Evolutionary conservation across 495 filamentous ascomycete genomes (phyloP).

Genomic region (Tetracladium setigerum): DNA sequence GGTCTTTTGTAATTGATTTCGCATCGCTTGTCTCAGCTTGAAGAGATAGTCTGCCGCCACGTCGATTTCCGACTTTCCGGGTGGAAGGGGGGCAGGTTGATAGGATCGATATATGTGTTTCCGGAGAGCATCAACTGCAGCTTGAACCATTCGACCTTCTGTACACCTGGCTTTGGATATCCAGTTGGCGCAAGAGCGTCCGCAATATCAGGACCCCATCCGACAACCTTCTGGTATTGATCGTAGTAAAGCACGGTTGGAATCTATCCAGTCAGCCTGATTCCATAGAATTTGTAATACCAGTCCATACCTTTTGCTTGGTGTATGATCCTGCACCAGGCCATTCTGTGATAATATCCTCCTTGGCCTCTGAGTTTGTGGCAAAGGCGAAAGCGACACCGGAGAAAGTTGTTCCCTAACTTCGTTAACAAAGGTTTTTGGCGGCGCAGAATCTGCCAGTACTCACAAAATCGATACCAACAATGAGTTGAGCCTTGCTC

Average conservation of each 20-base stretch:
- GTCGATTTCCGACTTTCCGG: conserved; percentile 71
- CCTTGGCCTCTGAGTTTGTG: conserved; percentile 70
- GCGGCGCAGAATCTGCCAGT: neutral
- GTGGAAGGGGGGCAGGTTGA: conserved; percentile 70
- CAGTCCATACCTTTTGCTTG: conserved; percentile 57
- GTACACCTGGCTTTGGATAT: conserved; percentile 67
- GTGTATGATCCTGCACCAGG: conserved; percentile 68
- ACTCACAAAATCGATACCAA: conserved; percentile 76
- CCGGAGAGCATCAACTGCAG: conserved; percentile 70
- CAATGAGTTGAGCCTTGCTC: conserved; percentile 72
- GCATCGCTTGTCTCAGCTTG: conserved; percentile 68
- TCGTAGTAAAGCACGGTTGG: conserved; percentile 71
- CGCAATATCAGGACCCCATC: conserved; percentile 70
- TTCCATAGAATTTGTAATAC: neutral
- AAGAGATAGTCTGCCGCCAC: conserved; percentile 72
- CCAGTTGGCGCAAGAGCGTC: conserved; percentile 67
- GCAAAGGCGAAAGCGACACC: conserved; percentile 69
- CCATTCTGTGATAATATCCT: conserved; percentile 75
- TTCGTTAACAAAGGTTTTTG: conserved; percentile 1
- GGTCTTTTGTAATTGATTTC: conserved; percentile 66
- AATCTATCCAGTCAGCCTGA: conserved; percentile 42
- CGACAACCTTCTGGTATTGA: conserved; percentile 69
- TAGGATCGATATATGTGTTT: conserved; percentile 73
- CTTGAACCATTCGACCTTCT: conserved; percentile 78
- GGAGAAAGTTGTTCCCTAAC: conserved; percentile 66